Percentiles rank a stretch among this genome's conserved stretches.
These are phyloP conservation scores for Talaromyces trachyspermus DNA, from an alignment of 495 filamentous ascomycete genomes.

Conservation along the genomic window DNA sequence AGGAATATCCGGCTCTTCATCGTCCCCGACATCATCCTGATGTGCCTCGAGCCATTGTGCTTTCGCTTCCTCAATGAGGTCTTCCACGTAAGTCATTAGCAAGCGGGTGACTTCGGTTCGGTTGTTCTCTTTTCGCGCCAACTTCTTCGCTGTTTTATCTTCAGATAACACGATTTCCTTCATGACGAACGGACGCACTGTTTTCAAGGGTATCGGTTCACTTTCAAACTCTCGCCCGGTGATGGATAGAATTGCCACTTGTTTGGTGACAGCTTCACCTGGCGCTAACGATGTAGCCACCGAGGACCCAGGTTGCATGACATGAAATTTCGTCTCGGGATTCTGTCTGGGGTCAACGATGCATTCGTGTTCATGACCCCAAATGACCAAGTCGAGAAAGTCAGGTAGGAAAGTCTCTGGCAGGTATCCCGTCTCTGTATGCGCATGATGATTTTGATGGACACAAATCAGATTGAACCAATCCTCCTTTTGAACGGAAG, in stretches of 20 bases:
- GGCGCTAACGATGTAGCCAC: conserved; percentile 86
- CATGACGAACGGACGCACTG: conserved; percentile 86
- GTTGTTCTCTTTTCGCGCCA: conserved; percentile 77
- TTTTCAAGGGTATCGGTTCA: conserved; percentile 78
- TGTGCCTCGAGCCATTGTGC: conserved; percentile 68
- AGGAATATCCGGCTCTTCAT: conserved; percentile 52
- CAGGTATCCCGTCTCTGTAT: conserved; percentile 83
- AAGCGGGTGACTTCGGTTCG: conserved; percentile 68
- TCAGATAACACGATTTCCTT: conserved; percentile 70
- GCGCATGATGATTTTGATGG: conserved; percentile 92
- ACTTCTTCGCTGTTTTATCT: conserved; percentile 66
- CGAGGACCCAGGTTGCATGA: conserved; percentile 96
- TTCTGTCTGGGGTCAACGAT: conserved; percentile 76
- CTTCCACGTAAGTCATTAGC: conserved; percentile 69
- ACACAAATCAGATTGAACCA: conserved; percentile 97
- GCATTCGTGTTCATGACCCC: conserved; percentile 98
- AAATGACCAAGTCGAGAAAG: conserved; percentile 86
- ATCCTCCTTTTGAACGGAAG: conserved; percentile 71
- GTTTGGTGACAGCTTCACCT: conserved; percentile 87
- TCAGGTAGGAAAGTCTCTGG: conserved; percentile 91
- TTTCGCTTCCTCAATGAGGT: conserved; percentile 80
- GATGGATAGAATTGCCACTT: conserved; percentile 78
- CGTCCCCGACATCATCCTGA: conserved; percentile 46
- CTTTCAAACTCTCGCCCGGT: conserved; percentile 73
- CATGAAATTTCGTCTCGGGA: conserved; percentile 80